Percentiles rank a stretch among this genome's conserved stretches.
These are phyloP conservation scores for Cucurbita ficifolia DNA, from an alignment of 306 rosid species.

Conservation along the genomic window DNA sequence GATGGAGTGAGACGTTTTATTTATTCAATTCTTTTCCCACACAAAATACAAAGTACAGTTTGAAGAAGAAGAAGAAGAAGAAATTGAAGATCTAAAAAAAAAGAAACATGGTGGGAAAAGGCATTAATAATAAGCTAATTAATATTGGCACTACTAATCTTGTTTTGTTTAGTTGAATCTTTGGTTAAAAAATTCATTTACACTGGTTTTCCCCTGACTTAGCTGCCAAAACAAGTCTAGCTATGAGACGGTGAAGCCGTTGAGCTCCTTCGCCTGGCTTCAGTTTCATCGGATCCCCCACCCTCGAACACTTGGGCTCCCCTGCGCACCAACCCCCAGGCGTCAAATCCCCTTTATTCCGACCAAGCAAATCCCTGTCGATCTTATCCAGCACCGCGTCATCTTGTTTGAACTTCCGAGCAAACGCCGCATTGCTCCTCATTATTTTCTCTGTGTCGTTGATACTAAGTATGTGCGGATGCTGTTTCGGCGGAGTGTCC, in stretches of 20 bases:
- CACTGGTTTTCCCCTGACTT: conserved; percentile 50
- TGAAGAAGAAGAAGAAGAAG: too few species aligned
- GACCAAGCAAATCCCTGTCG: conserved; percentile 37
- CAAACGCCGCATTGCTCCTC: conserved; percentile 69
- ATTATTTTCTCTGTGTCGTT: conserved; percentile 63
- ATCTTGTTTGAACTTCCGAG: conserved; percentile 52
- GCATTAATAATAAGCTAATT: too few species aligned
- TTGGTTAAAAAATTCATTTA: too few species aligned
- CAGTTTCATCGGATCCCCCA: conserved; percentile 50
- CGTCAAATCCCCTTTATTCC: conserved; percentile 41
- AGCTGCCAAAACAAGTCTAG: conserved; percentile 20
- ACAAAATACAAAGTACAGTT: too few species aligned
- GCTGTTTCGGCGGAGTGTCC: conserved; percentile 84
- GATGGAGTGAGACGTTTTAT: too few species aligned
- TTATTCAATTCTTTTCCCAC: too few species aligned
- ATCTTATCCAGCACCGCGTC: conserved; percentile 51
- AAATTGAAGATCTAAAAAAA: too few species aligned
- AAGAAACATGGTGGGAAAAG: too few species aligned
- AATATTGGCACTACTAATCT: too few species aligned
- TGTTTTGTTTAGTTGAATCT: too few species aligned
- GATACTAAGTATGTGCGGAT: conserved; percentile 63
- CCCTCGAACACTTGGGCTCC: conserved; percentile 47
- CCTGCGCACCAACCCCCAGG: conserved; percentile 90
- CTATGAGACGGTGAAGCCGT: conserved; percentile 44
- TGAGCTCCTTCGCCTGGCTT: conserved; percentile 58